phyloP scores from a whole-genome alignment of 495 filamentous ascomycete genomes.

The Aspergillus bertholletiae region DNA sequence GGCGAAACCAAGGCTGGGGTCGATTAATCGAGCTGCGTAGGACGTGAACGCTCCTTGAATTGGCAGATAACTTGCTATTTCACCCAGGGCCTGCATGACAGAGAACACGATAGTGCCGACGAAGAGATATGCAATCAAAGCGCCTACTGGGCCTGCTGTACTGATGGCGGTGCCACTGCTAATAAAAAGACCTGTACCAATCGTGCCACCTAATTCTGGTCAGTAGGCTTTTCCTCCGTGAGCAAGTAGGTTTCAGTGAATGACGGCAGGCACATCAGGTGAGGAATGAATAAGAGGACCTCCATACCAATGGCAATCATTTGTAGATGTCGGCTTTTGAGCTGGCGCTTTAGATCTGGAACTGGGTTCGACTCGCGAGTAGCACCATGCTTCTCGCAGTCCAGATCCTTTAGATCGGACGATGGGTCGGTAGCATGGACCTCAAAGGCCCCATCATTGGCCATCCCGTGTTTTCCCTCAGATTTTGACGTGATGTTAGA shows the following conservation, averaged over 20 bases:
- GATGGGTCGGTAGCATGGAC: slow-evolving; percentile 16
- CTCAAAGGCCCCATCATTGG: slow-evolving; percentile 26
- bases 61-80: slow-evolving; percentile 77
- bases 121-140: slow-evolving; percentile 65
- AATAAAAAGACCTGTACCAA: slow-evolving; percentile 78
- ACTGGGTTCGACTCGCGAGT: slow-evolving; percentile 35
- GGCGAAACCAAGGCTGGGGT: slow-evolving; percentile 71
- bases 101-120: slow-evolving; percentile 61
- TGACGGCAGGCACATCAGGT: too few species aligned
- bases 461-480: slow-evolving; percentile 30
- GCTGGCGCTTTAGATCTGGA: slow-evolving; percentile 52
- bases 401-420: slow-evolving; percentile 26
- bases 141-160: slow-evolving; percentile 62
- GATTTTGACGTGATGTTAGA: slow-evolving; percentile 12
- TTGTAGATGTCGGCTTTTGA: slow-evolving; percentile 67
- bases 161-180: slow-evolving; percentile 68
- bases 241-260: slow-evolving; percentile 30
- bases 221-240: slow-evolving; percentile 26
- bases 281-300: slow-evolving; percentile 25
- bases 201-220: slow-evolving; percentile 65
- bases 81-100: slow-evolving; percentile 57
- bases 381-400: slow-evolving; percentile 43
- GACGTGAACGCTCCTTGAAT: slow-evolving; percentile 73
- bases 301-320: slow-evolving; percentile 68
- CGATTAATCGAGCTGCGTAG: slow-evolving; percentile 69